Base-by-base conservation (phyloP, 352 stramenopile species). In the Elongisporangium prolatum region DNA sequence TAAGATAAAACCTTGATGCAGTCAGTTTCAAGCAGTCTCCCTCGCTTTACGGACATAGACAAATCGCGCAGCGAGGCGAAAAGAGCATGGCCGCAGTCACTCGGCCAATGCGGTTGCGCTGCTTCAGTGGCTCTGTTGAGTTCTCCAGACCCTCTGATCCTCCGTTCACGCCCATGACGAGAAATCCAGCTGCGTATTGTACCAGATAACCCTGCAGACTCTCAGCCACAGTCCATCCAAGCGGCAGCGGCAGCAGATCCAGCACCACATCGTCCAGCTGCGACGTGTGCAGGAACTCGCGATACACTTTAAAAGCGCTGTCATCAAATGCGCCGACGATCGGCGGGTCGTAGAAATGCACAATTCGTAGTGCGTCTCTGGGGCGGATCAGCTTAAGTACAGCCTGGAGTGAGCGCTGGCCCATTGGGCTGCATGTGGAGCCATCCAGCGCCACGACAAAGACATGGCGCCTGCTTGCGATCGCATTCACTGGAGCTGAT, bases 331-430 rank as follows among this genome's bases (percentile, higher is more conserved):
- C 61, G 0, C 64, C 76, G 21, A 77, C 52, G 4, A 87, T 54
- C 6, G 72, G 73, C 8, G 71, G 72, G 28, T 77, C 65, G 64
- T 78, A 86, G 50, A 90, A 90, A 57, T 88, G 76, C 16, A 90
- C 76, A 22, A 90, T 51, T 2, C 71, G 72, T 17, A 88, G 50
- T 40, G 50, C 49, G 55, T 90, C 77, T 0, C 53, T 58, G 0
- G 77, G 64, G 1, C 66, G 68, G 67, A 87, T 77, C 6, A 91
- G 56, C 58, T 91, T 88, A 28, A 91, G 64, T 5, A 68, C 64
- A 7, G 75, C 71, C 11, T 81, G 73, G 3, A 88, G 53, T 13
- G 76, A 88, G 11, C 68, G 70, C 10, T 14, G 18, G 2, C 67
- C 65, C 13, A 25, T 17, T 40, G 28, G 28, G 28, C 28, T 40